Base-by-base conservation (phyloP, 306 rosid species). In the Sicyos baderoa region DNA sequence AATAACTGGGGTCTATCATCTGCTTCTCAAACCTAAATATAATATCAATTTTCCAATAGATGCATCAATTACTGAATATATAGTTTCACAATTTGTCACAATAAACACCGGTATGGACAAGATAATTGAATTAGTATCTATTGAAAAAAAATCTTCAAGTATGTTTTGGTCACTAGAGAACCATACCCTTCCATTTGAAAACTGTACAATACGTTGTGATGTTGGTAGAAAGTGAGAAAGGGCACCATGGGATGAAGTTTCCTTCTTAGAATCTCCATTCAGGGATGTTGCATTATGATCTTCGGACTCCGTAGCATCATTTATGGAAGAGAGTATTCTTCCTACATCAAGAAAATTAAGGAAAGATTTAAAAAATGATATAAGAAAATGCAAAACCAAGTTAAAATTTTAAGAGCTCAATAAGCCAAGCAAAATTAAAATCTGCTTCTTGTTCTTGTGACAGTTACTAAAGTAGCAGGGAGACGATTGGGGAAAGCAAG, bases 161-260 rank as follows among this genome's bases (percentile, higher is more conserved):
- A 29, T 29, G 35, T 29, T 29, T 29, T 29, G 35, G 35, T 1
- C 4, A 3, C 35, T 29, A 29, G 35, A 29, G 35, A 29, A 29
- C 35, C 35, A 29, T 79, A 85, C 99, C 96, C 84, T 88, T 78
- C 97, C 99, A 85, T 94, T 86, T 22, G 99, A 94, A 83, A 94
- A 94, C 79, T 94, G 99, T 61, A 90, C 99, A 75, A 94, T 94
- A 27, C 99, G 84, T 37, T 91, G 76, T 52, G 99, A 94, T 63
- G 99, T 94, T 54, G 95, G 96, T 21, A 94, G 85, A 88, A 94
- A 94, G 22, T 94, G 97, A 67, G 97, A 77, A 61, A 84, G 81
- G 65, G 88, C 74, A 74, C 74, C 85, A 77, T 77, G 76, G 56
- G 83, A 72, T 70, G 58, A 81, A 76, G 75, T 75, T 73, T 72